Evolutionary conservation across 2,329 filamentous ascomycete species (phyloP), one percentile per base, ranked within the genome.

Genomic region (Phyllosticta capitalensis): DNA sequence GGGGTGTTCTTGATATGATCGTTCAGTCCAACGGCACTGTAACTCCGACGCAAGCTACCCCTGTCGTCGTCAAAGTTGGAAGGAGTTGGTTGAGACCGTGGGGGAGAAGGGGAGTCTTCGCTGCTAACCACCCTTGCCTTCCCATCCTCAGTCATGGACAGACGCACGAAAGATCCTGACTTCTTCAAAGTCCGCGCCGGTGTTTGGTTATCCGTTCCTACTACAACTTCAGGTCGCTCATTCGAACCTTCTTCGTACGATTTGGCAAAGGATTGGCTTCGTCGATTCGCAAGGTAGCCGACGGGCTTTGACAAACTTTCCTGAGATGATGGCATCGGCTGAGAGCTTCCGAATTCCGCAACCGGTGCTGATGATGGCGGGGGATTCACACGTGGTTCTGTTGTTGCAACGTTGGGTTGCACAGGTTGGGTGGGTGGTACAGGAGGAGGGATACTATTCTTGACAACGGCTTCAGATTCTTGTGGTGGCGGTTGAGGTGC

Each of bases 111-210:
- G 28, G 81, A 79, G 63, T 87, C 83, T 63, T 86, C 81, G 58
- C 87, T 79, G 17, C 82, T 84, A 21, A 92, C 83, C 56, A 96
- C 80, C 67, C 92, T 88, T n/a, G 92, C 92, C 69, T 92, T 92
- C 65, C 92, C 92, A 68, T 96, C 90, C 30, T 92, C 81, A 19
- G 90, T 94, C 68, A 94, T 84, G 1, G 89, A 90, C 26, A 96
- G 79, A 54, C 90, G 86, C 60, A 95, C 81, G 26, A 83, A 81
- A 54, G 82, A 82, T 49, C 73, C 69, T 6, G 67, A 64, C 60
- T 72, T 71, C 62, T 72, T 73, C 30, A 74, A 60, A 2, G 71
- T 60, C 38, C 63, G 78, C 66, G 57, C 75, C 71, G 19, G 1
- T 79, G 79, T 28, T n/a, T 60, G 58, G 9, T 60, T 54, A 12